Percentiles rank a stretch among this genome's conserved stretches.
These are phyloP conservation scores for Huntiella decipiens DNA, from an alignment of 2,329 filamentous ascomycete genomes.

Conservation along the genomic window DNA sequence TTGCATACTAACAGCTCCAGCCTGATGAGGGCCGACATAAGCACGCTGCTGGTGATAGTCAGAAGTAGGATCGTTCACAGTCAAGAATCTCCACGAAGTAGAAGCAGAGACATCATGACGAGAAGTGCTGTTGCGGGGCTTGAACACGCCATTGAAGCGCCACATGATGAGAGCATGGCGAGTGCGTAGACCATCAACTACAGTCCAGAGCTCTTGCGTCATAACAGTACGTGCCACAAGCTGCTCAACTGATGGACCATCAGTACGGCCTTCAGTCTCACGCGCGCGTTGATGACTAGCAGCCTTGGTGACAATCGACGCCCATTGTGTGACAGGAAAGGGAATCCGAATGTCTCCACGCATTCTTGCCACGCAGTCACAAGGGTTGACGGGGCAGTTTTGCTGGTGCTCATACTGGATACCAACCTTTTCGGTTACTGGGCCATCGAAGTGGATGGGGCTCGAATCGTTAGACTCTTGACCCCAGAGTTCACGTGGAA, in stretches of 20 bases:
- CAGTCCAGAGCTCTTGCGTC: constrained; percentile 47
- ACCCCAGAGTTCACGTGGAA: constrained; percentile 33
- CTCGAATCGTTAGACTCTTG: constrained; percentile 22
- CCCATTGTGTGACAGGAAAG: constrained; percentile 39
- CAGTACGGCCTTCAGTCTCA: constrained; percentile 19
- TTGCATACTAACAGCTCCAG: background rate
- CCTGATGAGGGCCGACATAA: constrained; percentile 10
- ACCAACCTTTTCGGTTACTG: constrained; percentile 26
- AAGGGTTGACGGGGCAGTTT: constrained; percentile 31
- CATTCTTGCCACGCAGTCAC: constrained; percentile 30
- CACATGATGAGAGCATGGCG: constrained; percentile 43
- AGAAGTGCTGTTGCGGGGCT: constrained; percentile 17
- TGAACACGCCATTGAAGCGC: constrained; percentile 37
- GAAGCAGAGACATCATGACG: constrained; percentile 12
- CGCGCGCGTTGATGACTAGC: constrained; percentile 29
- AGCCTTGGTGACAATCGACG: constrained; percentile 36
- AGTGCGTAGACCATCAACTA: constrained; percentile 22
- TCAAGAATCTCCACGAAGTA: constrained; percentile 43
- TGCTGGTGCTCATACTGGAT: constrained; percentile 29
- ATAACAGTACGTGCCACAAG: constrained; percentile 29
- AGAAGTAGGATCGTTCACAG: constrained; percentile 39
- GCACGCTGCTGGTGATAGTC: constrained; percentile 35
- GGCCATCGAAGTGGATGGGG: constrained; percentile 23
- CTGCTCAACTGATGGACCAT: constrained; percentile 13
- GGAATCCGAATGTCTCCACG: constrained; percentile 34